Evolutionary conservation across 1,284 basidiomycete species (phyloP), one percentile per base, ranked within the genome.

Genomic region (Wallemia mellicola): DNA sequence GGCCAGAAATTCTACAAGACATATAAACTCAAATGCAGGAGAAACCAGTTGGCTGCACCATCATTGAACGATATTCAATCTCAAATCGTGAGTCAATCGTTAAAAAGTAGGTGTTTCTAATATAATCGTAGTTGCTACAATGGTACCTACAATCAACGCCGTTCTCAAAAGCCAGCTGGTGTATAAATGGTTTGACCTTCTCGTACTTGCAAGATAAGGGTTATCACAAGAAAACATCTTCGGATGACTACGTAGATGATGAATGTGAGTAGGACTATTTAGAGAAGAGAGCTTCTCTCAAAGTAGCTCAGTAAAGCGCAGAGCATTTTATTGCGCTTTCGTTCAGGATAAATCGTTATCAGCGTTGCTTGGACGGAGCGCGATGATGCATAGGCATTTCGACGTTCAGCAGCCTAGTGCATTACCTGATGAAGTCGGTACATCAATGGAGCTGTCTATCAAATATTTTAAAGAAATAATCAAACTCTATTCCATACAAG

Each of bases 371-470:
- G 30, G 30, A 32, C 30, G 30, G 30, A 9, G 30, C 19, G 30
- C 9, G 19, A 32, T 32, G 7, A 32, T 32, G 9, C 19, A 7
- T 19, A 32, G 19, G 30, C 9, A 7, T 65, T 81, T 83, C 64
- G 84, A 88, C 65, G 70, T 83, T 2, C 80, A 83, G 33, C 73
- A 81, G 57, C 84, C 85, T 0, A 71, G 83, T 7, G 83, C 85
- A 66, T 79, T 89, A 3, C 82, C 88, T 63, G 87, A 92, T 66
- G 83, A 87, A 63, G 86, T 79, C 65, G 87, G 83, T 24, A 55
- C 7, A 24, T 24, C 54, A 24, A 55, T 55, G 84, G 77, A 68
- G 25, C 69, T 67, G 2, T 68, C 68, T 3, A 66, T 85, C 25
- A 69, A 77, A 0, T 76, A 74, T 1, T 88, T 87, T 67, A 79